Conservation (phyloP, 148 eudicot species). For the Cornus controversa region DNA sequence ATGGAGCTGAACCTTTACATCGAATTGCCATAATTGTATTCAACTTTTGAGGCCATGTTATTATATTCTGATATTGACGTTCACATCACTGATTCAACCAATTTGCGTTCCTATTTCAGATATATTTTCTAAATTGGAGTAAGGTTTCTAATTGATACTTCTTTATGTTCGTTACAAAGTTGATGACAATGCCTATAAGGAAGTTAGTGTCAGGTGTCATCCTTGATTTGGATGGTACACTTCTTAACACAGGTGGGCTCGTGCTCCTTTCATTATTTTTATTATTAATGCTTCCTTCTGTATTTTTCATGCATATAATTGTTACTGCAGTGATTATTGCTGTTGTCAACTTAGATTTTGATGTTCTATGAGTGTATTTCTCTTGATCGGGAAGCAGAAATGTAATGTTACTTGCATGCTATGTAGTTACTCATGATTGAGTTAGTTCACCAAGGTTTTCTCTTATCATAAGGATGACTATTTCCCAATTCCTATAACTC, state of each 20-base stretch:
- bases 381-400: background rate
- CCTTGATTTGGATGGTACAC: slow-evolving; percentile 81
- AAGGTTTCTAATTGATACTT: slow-evolving; percentile 4
- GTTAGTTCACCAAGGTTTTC: background rate
- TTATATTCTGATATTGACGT: background rate
- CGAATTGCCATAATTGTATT: background rate
- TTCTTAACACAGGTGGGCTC: slow-evolving; percentile 59
- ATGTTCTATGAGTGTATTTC: background rate
- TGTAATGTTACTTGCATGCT: background rate
- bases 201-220: slow-evolving; percentile 61
- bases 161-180: slow-evolving; percentile 25
- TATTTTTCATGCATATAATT: background rate
- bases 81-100: background rate
- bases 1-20: background rate
- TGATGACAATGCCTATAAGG: slow-evolving; percentile 40
- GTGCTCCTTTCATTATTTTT: background rate
- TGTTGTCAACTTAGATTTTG: background rate
- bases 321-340: background rate
- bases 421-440: background rate
- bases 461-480: background rate
- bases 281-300: background rate
- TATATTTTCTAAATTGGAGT: slow-evolving; percentile 10
- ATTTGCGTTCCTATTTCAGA: background rate
- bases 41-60: background rate
- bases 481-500: background rate